These are phyloP conservation scores for Cryphonectria parasitica DNA, from an alignment of 2,329 filamentous ascomycete genomes.

Conservation along the genomic window DNA sequence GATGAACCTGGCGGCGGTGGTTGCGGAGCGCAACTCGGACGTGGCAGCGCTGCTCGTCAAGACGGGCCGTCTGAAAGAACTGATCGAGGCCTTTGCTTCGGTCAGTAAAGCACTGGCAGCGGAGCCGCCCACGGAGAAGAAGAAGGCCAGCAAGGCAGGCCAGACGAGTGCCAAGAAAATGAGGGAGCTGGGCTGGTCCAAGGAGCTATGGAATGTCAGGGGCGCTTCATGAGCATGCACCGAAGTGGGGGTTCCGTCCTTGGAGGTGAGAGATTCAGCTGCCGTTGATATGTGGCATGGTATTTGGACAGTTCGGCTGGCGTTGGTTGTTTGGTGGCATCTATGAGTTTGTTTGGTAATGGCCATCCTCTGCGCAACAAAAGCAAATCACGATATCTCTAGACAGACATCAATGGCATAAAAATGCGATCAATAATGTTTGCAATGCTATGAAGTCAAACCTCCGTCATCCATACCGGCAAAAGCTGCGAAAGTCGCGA, in stretches of 20 bases:
- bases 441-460: not conserved
- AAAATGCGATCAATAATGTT: not conserved
- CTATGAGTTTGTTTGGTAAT: conserved; percentile 20
- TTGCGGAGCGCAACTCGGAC: conserved; percentile 73
- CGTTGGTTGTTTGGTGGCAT: not conserved
- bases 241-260: not conserved
- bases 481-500: not conserved
- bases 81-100: conserved; percentile 75
- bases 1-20: conserved; percentile 80
- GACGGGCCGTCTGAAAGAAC: conserved; percentile 71
- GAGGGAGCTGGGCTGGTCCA: conserved; percentile 64
- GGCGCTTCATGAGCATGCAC: conserved; percentile 33
- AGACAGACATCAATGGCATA: conserved; percentile 12
- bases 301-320: not conserved
- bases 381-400: conserved; percentile 26
- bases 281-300: conserved; percentile 1
- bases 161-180: conserved; percentile 61
- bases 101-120: conserved; percentile 74
- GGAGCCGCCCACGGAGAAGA: conserved; percentile 57
- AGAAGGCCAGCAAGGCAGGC: conserved; percentile 37
- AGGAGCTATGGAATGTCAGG: conserved; percentile 65
- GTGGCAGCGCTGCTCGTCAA: conserved; percentile 67
- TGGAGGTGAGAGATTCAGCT: not conserved
- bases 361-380: conserved; percentile 7
- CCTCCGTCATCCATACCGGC: not conserved